Evolutionary conservation across 164 flowering plant genomes (phyloP).

Genomic region (Magnolia officinalis): DNA sequence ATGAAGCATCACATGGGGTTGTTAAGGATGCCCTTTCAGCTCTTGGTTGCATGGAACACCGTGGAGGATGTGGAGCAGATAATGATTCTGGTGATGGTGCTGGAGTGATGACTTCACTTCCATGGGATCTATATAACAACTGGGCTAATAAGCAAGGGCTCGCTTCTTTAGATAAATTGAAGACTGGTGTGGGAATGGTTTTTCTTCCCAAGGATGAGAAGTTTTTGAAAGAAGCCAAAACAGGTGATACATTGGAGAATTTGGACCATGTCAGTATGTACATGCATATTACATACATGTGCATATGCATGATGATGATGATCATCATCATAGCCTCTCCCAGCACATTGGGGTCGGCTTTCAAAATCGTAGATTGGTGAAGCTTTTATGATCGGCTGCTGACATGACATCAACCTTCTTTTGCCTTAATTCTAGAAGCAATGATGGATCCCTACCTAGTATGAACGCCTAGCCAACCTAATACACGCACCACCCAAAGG

Average conservation of each 20-base stretch:
- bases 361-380: no score
- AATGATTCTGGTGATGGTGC: conserved; percentile 99
- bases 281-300: no score
- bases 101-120: conserved; percentile 94
- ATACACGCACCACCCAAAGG: no score
- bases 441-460: no score
- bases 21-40: conserved; percentile 88
- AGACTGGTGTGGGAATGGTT: conserved; percentile 97
- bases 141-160: conserved; percentile 87
- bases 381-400: no score
- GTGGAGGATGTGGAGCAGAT: conserved; percentile 99
- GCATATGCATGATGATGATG: no score
- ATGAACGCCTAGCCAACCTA: no score
- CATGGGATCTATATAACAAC: conserved; percentile 80
- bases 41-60: conserved; percentile 99
- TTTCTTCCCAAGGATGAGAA: conserved; percentile 78
- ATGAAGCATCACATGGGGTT: conserved; percentile 68
- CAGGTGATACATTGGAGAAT: conserved; percentile 39
- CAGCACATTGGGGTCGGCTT: no score
- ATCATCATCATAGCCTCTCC: no score
- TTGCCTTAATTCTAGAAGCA: no score
- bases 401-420: no score
- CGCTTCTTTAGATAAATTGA: conserved; percentile 60
- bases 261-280: conserved; percentile 5
- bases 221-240: conserved; percentile 62